Conservation (phyloP, 495 filamentous ascomycete species). For the Apiosordaria backusii region DNA sequence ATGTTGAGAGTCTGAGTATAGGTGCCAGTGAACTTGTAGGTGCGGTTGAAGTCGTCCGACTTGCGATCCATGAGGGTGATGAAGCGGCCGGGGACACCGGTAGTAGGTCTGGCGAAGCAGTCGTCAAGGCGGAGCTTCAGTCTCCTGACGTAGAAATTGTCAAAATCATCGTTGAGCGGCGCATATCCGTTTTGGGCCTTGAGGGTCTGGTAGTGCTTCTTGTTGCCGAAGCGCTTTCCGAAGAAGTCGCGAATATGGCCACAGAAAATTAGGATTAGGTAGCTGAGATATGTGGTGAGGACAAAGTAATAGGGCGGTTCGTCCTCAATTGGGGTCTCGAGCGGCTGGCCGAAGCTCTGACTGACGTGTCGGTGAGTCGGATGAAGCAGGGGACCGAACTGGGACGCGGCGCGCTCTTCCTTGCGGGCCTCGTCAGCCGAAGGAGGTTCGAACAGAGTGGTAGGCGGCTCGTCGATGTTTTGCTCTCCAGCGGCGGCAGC, state of each 20-base stretch:
- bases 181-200: slow-evolving; percentile 85
- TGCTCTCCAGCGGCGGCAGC: slow-evolving; percentile 76
- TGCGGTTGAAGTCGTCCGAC: slow-evolving; percentile 82
- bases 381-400: slow-evolving; percentile 84
- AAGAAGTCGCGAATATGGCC: slow-evolving; percentile 97
- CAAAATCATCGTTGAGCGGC: slow-evolving; percentile 96
- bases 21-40: slow-evolving; percentile 83
- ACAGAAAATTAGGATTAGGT: slow-evolving; percentile 90
- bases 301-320: slow-evolving; percentile 97
- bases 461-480: slow-evolving; percentile 65
- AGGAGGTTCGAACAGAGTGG: slow-evolving; percentile 86
- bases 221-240: slow-evolving; percentile 85
- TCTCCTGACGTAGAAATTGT: slow-evolving; percentile 94
- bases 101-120: slow-evolving; percentile 87
- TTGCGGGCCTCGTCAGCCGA: slow-evolving; percentile 77
- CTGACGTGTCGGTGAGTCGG: slow-evolving; percentile 82
- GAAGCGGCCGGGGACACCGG: slow-evolving; percentile 88
- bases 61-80: slow-evolving; percentile 87
- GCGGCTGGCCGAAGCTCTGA: slow-evolving; percentile 65
- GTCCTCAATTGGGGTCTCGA: slow-evolving; percentile 83
- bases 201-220: slow-evolving; percentile 75
- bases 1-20: slow-evolving; percentile 95
- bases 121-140: slow-evolving; percentile 94
- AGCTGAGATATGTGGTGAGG: slow-evolving; percentile 95
- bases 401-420: slow-evolving; percentile 75